Base-by-base conservation (phyloP, 495 filamentous ascomycete genomes). In the Jackrogersella minutella region DNA sequence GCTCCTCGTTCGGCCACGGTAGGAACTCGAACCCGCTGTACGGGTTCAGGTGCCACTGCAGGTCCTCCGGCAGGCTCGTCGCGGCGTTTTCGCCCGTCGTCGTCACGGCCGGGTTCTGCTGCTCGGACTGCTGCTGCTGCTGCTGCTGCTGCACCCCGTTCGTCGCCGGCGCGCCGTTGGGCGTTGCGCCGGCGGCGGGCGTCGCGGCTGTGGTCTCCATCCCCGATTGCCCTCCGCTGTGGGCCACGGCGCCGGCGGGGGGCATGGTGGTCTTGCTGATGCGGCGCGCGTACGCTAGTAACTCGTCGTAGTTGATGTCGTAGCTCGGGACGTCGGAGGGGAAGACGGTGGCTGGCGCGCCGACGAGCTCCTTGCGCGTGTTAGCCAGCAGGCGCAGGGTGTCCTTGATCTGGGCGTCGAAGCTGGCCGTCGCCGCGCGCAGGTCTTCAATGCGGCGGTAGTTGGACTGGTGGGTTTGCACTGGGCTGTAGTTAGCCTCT, bases 221-320 rank as follows among this genome's bases (percentile, higher is more conserved):
- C 2, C 24, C 50, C 10, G 72, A 62, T 16, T 61, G 41, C 17
- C 69, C 74, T 30, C 47, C 19, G 16, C 71, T 58, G 11, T 46
- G 8, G 50, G 33, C 64, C 61, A 80, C 70, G n/a, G 83, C 79
- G 59, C 81, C 87, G 4, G 86, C 84, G 0, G 86, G 86, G 0
- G 91, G 91, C 7, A 89, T 78, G 0, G 91, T 93, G 63, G 85
- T 91, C 71, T 84, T 86, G 56, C 84, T 87, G 62, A 93, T 92
- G 63, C 84, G 83, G n/a, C 86, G 85, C 7, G 91, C 91, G 68
- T 89, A 93, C 41, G 77, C 76, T 6, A 94, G 84, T 1, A 94
- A 83, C 52, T 93, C 89, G 43, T 80, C 79, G 55, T 88, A 88
- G 10, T 83, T 80, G 51, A 93, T 85, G 13, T 79, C 64, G 66